phyloP scores from a whole-genome alignment of 129 eudicot species.

The Erigeron canadensis region DNA sequence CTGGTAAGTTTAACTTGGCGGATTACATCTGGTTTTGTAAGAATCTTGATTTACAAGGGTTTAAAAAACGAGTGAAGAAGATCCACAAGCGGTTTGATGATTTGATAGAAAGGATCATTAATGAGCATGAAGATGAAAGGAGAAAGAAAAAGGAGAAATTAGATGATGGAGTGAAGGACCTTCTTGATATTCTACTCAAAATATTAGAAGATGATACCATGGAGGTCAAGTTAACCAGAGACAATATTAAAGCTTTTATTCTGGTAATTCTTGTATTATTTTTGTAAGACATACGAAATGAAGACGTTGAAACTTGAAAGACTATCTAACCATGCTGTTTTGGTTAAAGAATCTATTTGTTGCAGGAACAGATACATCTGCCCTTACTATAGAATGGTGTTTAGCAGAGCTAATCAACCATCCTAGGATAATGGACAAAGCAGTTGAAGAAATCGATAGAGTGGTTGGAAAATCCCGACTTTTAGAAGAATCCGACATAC shows the following conservation, averaged over 20 bases:
- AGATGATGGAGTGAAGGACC: slow-evolving; percentile 40
- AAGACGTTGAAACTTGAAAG: neutral
- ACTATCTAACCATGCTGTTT: neutral
- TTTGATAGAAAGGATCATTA: slow-evolving; percentile 59
- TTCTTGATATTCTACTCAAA: slow-evolving; percentile 61
- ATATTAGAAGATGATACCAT: slow-evolving; percentile 46
- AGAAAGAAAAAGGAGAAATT: slow-evolving; percentile 29
- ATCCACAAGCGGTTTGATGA: slow-evolving; percentile 34
- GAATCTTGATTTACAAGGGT: slow-evolving; percentile 69
- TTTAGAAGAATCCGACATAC: slow-evolving; percentile 60
- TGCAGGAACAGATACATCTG: slow-evolving; percentile 75
- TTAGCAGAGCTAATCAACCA: slow-evolving; percentile 71
- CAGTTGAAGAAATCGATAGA: slow-evolving; percentile 45
- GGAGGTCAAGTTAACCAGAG: slow-evolving; percentile 47
- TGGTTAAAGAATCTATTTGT: slow-evolving; percentile 53
- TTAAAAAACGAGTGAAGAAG: slow-evolving; percentile 40
- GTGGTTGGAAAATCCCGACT: slow-evolving; percentile 43
- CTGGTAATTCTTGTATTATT: slow-evolving; percentile 36
- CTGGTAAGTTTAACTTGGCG: slow-evolving; percentile 51
- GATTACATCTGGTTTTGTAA: slow-evolving; percentile 60
- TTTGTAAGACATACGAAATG: neutral
- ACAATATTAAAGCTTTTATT: slow-evolving; percentile 67
- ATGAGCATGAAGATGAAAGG: slow-evolving; percentile 45
- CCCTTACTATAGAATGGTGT: slow-evolving; percentile 66
- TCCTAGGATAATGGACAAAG: slow-evolving; percentile 48